Percentiles rank a stretch among this genome's conserved stretches.
phyloP scores from a whole-genome alignment of 108 stramenopile genomes.

The Parmales sp. region DNA sequence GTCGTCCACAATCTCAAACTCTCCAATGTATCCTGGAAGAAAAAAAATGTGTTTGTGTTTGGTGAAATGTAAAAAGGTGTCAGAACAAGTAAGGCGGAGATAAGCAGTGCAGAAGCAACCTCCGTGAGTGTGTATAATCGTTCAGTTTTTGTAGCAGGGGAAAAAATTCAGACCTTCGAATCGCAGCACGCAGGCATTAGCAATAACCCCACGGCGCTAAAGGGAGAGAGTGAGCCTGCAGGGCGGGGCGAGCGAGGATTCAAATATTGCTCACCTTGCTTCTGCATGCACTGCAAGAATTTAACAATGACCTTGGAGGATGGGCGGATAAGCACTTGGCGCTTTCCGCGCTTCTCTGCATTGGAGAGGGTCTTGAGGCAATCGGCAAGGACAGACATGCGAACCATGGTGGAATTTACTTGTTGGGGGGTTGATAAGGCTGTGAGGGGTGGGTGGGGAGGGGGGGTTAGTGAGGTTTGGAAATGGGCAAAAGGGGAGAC shows the following conservation, averaged over 20 bases:
- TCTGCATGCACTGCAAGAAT: slow-evolving; percentile 99
- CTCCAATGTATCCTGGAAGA: slow-evolving; percentile 94
- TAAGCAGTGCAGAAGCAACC: not conserved
- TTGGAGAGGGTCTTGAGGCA: slow-evolving; percentile 99
- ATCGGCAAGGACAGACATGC: slow-evolving; percentile 99
- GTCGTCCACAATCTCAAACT: slow-evolving; percentile 99
- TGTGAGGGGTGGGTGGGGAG: too few relatives aligned
- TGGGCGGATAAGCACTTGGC: slow-evolving; percentile 97
- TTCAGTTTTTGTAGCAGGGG: not conserved
- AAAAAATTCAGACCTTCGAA: slow-evolving; percentile 2
- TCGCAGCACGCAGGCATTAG: slow-evolving; percentile 9
- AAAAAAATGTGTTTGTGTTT: not conserved
- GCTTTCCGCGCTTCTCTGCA: slow-evolving; percentile 99
- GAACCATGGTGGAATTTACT: slow-evolving; percentile 73
- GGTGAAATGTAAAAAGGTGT: slow-evolving; percentile 18
- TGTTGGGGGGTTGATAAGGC: not conserved
- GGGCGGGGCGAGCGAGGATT: too few relatives aligned
- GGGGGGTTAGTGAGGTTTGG: too few relatives aligned
- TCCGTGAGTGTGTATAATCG: slow-evolving; percentile 7
- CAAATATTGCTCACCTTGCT: slow-evolving; percentile 88
- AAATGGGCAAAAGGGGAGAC: too few relatives aligned
- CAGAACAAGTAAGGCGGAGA: slow-evolving; percentile 44
- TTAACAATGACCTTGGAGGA: slow-evolving; percentile 98
- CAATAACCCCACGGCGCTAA: slow-evolving; percentile 4
- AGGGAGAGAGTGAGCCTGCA: slow-evolving; percentile 4